phyloP scores from a whole-genome alignment of 306 rosid genomes.

The Rosa chinensis region DNA sequence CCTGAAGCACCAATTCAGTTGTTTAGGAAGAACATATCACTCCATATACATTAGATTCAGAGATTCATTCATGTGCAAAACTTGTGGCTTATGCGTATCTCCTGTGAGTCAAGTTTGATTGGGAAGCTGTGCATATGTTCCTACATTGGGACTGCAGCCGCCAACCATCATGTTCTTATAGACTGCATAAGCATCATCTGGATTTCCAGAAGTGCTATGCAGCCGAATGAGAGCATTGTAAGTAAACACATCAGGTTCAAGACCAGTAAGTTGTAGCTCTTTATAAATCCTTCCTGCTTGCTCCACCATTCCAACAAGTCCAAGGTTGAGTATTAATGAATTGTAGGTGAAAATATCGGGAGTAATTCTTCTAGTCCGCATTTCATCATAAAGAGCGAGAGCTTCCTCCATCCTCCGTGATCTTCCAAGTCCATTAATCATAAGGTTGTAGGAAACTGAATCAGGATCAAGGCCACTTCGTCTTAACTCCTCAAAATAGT shows the following conservation, averaged over 20 bases:
- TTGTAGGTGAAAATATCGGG: conserved; percentile 90
- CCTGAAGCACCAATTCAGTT: background rate
- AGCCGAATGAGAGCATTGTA: conserved; percentile 94
- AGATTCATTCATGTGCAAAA: background rate
- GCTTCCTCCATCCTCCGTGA: conserved; percentile 68
- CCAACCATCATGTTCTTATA: conserved; percentile 85
- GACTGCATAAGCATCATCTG: conserved; percentile 71
- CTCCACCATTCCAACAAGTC: conserved; percentile 82
- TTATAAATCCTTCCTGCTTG: conserved; percentile 69
- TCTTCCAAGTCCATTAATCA: conserved; percentile 82
- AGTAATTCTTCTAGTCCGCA: conserved; percentile 60
- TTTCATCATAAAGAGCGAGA: conserved; percentile 65
- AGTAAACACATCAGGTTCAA: conserved; percentile 89
- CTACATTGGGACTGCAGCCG: conserved; percentile 77
- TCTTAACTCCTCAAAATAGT: conserved; percentile 77
- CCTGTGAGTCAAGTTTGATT: conserved; percentile 45
- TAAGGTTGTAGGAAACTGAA: conserved; percentile 64
- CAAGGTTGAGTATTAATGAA: conserved; percentile 73
- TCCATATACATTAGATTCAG: background rate
- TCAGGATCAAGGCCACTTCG: conserved; percentile 76
- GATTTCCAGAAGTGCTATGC: conserved; percentile 61
- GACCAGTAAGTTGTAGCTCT: conserved; percentile 66
- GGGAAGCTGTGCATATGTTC: conserved; percentile 87
- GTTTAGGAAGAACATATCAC: background rate
- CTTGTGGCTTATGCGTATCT: background rate